Conservation (phyloP, 108 stramenopile species). For the Fragilaria radians region DNA sequence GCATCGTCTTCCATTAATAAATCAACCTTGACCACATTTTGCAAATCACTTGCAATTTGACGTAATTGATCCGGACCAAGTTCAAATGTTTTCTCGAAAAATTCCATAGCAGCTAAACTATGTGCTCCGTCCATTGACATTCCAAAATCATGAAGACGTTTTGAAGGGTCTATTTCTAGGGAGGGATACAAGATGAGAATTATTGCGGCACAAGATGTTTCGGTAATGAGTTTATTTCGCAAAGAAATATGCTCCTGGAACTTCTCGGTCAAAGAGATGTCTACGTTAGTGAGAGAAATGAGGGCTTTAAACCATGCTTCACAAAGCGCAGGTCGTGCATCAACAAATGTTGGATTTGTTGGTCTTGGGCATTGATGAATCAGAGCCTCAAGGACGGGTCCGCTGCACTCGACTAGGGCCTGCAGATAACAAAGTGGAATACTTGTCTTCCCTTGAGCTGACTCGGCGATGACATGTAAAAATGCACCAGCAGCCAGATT, state of each 20-base stretch:
- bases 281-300: not conserved
- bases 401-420: not conserved
- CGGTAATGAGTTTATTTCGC: slow-evolving; percentile 24
- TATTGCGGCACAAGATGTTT: slow-evolving; percentile 38
- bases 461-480: slow-evolving; percentile 26
- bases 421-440: not conserved
- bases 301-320: slow-evolving; percentile 69
- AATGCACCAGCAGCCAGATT: slow-evolving; percentile 56
- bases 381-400: slow-evolving; percentile 5
- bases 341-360: slow-evolving; percentile 27
- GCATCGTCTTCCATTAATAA: slow-evolving; percentile 8
- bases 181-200: slow-evolving; percentile 40
- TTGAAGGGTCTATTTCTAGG: slow-evolving; percentile 27
- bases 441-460: slow-evolving; percentile 1
- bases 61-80: slow-evolving; percentile 42
- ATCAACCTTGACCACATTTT: slow-evolving; percentile 9
- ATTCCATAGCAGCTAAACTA: slow-evolving; percentile 59
- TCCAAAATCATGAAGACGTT: slow-evolving; percentile 28
- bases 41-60: slow-evolving; percentile 10
- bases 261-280: not conserved
- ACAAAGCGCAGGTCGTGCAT: slow-evolving; percentile 61
- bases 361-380: slow-evolving; percentile 13
- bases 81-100: slow-evolving; percentile 34
- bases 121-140: slow-evolving; percentile 77
- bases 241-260: slow-evolving; percentile 15